Evolutionary conservation across 495 filamentous ascomycete genomes (phyloP).

Genomic region (Poronia punctata): DNA sequence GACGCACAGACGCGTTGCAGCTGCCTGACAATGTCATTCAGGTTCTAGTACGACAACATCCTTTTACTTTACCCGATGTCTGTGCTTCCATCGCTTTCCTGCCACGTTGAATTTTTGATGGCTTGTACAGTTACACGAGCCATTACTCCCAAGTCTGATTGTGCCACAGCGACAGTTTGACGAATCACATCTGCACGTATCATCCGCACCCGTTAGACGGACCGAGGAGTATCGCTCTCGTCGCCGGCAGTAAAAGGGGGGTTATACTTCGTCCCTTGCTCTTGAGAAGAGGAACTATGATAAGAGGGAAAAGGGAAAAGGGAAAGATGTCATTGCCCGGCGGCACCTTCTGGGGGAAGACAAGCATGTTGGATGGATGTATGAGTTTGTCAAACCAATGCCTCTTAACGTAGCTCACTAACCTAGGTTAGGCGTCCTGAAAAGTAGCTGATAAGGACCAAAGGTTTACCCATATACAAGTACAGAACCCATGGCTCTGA

Average conservation of each 20-base stretch:
- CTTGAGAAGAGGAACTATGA: too few relatives aligned
- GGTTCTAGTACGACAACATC: conserved; percentile 14
- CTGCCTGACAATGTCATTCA: conserved; percentile 34
- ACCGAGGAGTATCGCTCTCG: too few relatives aligned
- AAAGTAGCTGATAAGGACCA: too few relatives aligned
- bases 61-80: too few relatives aligned
- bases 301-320: conserved; percentile 32
- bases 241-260: too few relatives aligned
- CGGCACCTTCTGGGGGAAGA: conserved; percentile 42
- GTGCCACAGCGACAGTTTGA: conserved; percentile 5
- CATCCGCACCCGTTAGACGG: conserved; percentile 28
- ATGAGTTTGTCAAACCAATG: conserved; percentile 19
- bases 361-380: conserved; percentile 26
- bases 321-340: conserved; percentile 42
- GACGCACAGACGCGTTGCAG: conserved; percentile 30
- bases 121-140: conserved; percentile 22
- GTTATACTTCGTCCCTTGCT: too few relatives aligned
- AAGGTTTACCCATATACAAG: too few relatives aligned
- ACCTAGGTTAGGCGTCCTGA: too few relatives aligned
- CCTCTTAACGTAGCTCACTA: too few relatives aligned
- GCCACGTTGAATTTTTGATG: conserved; percentile 36
- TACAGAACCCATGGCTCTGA: too few relatives aligned
- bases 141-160: not conserved
- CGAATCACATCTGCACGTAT: too few relatives aligned
- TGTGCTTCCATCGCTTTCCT: conserved; percentile 47